Evolutionary conservation across 345 rosid genomes (phyloP).

Genomic region (Hirschfeldia incana): DNA sequence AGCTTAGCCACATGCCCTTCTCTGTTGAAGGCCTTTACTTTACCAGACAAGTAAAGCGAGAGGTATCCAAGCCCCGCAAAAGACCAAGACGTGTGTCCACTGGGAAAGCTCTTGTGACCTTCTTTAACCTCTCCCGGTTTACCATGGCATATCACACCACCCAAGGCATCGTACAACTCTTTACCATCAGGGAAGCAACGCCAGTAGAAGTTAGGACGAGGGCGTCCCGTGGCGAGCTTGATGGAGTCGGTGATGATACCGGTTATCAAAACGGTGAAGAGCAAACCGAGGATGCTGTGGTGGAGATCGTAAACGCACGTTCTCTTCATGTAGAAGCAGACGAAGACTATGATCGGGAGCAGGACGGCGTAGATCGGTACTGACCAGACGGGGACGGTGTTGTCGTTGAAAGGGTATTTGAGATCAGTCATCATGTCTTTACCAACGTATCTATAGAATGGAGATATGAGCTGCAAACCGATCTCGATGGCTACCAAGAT

Average conservation of each 20-base stretch:
- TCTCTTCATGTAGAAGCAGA: constrained; percentile 53
- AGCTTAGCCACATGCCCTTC: constrained; percentile 82
- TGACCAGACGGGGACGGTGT: constrained; percentile 73
- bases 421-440: constrained; percentile 77
- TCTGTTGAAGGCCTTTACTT: constrained; percentile 62
- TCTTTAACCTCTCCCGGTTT: constrained; percentile 55
- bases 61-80: constrained; percentile 80
- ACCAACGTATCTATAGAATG: constrained; percentile 79
- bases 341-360: constrained; percentile 57
- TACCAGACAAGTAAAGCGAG: constrained; percentile 74
- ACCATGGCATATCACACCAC: constrained; percentile 78
- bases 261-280: constrained; percentile 69
- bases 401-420: constrained; percentile 68
- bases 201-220: constrained; percentile 95
- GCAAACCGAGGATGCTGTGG: constrained; percentile 67
- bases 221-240: constrained; percentile 74
- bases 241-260: constrained; percentile 77
- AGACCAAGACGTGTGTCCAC: constrained; percentile 89
- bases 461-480: constrained; percentile 50
- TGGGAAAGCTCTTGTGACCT: constrained; percentile 89
- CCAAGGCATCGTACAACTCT: constrained; percentile 56
- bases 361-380: constrained; percentile 67
- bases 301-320: constrained; percentile 80
- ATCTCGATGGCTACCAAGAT: constrained; percentile 51
- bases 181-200: constrained; percentile 95